Evolutionary conservation across 495 filamentous ascomycete species (phyloP).

Genomic region (Penicillium ucsense): DNA sequence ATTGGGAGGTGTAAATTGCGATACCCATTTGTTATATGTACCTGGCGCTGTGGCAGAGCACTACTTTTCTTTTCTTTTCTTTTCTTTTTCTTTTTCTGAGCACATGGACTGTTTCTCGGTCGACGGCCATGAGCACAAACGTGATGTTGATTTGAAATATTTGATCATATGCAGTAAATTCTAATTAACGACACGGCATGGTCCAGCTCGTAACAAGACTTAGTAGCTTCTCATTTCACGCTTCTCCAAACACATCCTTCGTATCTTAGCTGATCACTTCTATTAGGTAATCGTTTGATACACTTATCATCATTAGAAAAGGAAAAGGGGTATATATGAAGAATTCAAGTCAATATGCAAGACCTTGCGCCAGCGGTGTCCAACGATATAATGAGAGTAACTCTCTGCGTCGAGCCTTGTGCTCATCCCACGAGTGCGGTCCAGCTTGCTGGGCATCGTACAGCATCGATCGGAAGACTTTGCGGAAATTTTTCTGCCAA

Average conservation of each 20-base stretch:
- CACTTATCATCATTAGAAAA: too few species aligned
- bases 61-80: background rate
- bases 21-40: background rate
- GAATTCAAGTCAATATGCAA: conserved; percentile 5
- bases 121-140: background rate
- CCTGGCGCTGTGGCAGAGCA: background rate
- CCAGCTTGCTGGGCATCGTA: conserved; percentile 12
- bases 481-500: conserved; percentile 14
- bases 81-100: background rate
- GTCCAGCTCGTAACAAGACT: too few species aligned
- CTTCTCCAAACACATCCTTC: too few species aligned
- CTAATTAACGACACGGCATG: too few species aligned
- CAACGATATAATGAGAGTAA: conserved; percentile 11
- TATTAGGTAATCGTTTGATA: too few species aligned
- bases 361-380: conserved; percentile 10
- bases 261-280: too few species aligned
- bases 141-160: background rate
- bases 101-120: background rate
- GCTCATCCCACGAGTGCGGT: conserved; percentile 13
- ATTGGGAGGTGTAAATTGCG: background rate
- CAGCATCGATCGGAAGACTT: conserved; percentile 12
- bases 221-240: too few species aligned
- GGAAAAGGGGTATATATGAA: background rate
- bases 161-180: background rate
- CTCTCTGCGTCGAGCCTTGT: conserved; percentile 14